phyloP scores from a whole-genome alignment of 352 stramenopile genomes.

The Pythium periplocum region DNA sequence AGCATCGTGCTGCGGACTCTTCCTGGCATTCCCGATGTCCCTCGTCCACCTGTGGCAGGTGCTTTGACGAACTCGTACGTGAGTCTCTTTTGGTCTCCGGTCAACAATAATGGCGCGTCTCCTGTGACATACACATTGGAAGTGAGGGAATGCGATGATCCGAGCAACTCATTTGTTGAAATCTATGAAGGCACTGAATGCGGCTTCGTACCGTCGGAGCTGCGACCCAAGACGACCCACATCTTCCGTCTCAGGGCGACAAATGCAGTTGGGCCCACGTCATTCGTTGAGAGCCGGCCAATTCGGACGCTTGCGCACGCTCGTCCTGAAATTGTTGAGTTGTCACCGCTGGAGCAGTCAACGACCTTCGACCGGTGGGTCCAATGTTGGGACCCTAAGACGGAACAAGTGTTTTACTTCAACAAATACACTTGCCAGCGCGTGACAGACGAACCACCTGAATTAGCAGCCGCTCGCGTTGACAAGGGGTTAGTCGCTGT shows the following conservation, averaged over 20 bases:
- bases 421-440: conserved; percentile 80
- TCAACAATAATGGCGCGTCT: conserved; percentile 46
- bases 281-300: conserved; percentile 54
- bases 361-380: conserved; percentile 77
- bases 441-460: conserved; percentile 48
- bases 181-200: conserved; percentile 66
- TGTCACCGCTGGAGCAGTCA: conserved; percentile 37
- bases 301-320: conserved; percentile 56
- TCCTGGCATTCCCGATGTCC: conserved; percentile 36
- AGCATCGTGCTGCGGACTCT: conserved; percentile 59
- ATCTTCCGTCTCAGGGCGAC: conserved; percentile 62
- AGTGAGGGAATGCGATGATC: conserved; percentile 26
- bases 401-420: conserved; percentile 87
- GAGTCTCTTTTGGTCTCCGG: conserved; percentile 67
- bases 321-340: conserved; percentile 63
- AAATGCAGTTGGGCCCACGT: conserved; percentile 57
- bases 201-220: conserved; percentile 46
- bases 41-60: conserved; percentile 42
- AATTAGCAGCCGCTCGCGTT: conserved; percentile 36
- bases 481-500: conserved; percentile 32
- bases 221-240: conserved; percentile 47
- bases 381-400: conserved; percentile 83
- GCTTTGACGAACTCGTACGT: conserved; percentile 62
- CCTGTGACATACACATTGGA: conserved; percentile 63
- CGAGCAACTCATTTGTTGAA: conserved; percentile 18